A percentile compares a stretch with the other conserved stretches of the same genome.
phyloP scores from a whole-genome alignment of 306 rosid genomes.

The Vigna mungo region DNA sequence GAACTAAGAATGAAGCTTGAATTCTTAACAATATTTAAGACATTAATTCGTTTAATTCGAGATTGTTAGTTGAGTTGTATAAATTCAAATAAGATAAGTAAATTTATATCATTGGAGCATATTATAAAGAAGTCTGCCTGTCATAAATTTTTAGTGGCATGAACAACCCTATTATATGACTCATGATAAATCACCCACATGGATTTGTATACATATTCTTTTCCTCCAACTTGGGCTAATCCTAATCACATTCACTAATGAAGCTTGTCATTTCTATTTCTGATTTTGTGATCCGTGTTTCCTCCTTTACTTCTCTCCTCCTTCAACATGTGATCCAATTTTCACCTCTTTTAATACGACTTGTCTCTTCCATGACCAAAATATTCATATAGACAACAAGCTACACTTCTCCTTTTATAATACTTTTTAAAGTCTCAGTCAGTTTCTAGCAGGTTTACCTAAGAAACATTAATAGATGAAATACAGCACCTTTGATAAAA shows the following conservation, averaged over 20 bases:
- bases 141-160: background rate
- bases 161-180: background rate
- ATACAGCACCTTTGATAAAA: background rate
- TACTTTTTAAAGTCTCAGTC: background rate
- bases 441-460: constrained; percentile 25
- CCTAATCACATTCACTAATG: constrained; percentile 50
- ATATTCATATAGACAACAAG: constrained; percentile 44
- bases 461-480: background rate
- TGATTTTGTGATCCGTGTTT: constrained; percentile 36
- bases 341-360: constrained; percentile 43
- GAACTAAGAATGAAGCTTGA: too few relatives aligned
- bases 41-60: too few relatives aligned
- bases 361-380: constrained; percentile 39
- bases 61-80: too few relatives aligned
- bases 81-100: background rate
- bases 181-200: constrained; percentile 34
- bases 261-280: constrained; percentile 41
- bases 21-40: too few relatives aligned
- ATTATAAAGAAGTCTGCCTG: constrained; percentile 2
- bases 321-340: constrained; percentile 47
- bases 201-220: constrained; percentile 48
- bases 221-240: constrained; percentile 55
- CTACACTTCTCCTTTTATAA: constrained; percentile 40
- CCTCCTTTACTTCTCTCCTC: constrained; percentile 6
- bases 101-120: background rate